A percentile compares a stretch with the other conserved stretches of the same genome.
phyloP scores from a whole-genome alignment of 805 yeast genomes.

The Cyberlindnera mississippiensis region DNA sequence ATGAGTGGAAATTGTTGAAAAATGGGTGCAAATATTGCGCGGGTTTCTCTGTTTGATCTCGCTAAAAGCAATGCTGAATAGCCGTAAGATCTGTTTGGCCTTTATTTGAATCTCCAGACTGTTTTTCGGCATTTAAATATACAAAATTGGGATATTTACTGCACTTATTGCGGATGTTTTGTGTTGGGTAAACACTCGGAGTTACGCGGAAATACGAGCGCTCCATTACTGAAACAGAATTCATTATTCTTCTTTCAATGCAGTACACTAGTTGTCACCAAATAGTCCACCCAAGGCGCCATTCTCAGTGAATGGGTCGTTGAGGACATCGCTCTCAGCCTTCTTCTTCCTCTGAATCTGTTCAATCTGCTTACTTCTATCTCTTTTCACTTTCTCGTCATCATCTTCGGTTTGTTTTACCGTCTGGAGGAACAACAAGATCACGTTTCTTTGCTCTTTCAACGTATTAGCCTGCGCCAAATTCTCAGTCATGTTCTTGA shows the following conservation, averaged over 20 bases:
- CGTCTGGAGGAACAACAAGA: conserved; percentile 69
- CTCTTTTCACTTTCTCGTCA: conserved; percentile 40
- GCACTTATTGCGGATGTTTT: no score
- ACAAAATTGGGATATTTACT: no score
- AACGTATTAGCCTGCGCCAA: conserved; percentile 62
- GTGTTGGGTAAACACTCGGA: no score
- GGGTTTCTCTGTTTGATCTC: no score
- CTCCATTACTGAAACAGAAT: no score
- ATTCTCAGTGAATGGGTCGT: conserved; percentile 69
- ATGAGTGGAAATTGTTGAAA: background rate
- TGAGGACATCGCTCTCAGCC: conserved; percentile 50
- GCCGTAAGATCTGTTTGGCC: no score
- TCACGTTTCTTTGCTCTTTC: conserved; percentile 76
- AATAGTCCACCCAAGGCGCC: conserved; percentile 60
- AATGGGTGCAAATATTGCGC: background rate
- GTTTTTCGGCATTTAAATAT: no score
- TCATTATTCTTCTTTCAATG: no score
- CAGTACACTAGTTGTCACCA: conserved; percentile 33
- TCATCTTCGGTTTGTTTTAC: conserved; percentile 49
- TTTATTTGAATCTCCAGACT: no score
- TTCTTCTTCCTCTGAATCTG: conserved; percentile 47
- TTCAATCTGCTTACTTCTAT: conserved; percentile 52
- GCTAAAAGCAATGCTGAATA: no score
- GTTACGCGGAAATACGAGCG: no score
- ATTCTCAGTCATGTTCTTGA: conserved; percentile 59